These are phyloP conservation scores for Nigrospora sphaerica DNA, from an alignment of 2,329 filamentous ascomycete species.

Conservation along the genomic window DNA sequence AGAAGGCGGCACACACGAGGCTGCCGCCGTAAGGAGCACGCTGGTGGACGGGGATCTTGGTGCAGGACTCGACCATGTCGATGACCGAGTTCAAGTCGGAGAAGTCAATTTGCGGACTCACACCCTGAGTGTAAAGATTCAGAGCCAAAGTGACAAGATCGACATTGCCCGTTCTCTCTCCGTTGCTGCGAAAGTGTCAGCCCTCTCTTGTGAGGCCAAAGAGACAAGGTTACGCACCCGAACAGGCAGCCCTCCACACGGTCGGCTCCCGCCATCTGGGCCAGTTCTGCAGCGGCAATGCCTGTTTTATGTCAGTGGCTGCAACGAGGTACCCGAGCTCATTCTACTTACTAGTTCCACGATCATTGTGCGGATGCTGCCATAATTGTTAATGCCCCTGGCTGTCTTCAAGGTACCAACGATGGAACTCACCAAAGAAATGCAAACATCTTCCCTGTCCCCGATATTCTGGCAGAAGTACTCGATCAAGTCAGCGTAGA, in stretches of 20 bases:
- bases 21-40: slow-evolving; percentile 87
- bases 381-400: too few relatives aligned
- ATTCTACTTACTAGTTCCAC: slow-evolving; percentile 39
- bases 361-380: slow-evolving; percentile 83
- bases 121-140: slow-evolving; percentile 92
- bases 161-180: slow-evolving; percentile 91
- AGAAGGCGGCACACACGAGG: slow-evolving; percentile 88
- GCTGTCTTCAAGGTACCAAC: too few relatives aligned
- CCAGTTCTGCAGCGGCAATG: slow-evolving; percentile 82
- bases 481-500: slow-evolving; percentile 94
- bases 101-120: slow-evolving; percentile 81
- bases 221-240: slow-evolving; percentile 28
- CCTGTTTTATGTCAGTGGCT: too few relatives aligned
- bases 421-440: slow-evolving; percentile 50
- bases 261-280: slow-evolving; percentile 93
- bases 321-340: too few relatives aligned
- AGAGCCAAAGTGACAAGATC: slow-evolving; percentile 88
- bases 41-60: slow-evolving; percentile 89
- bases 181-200: slow-evolving; percentile 43
- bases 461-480: slow-evolving; percentile 85
- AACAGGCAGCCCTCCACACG: slow-evolving; percentile 74
- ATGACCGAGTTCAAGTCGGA: slow-evolving; percentile 83
- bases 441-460: slow-evolving; percentile 78
- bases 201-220: slow-evolving; percentile 47
- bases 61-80: slow-evolving; percentile 82